phyloP scores from a whole-genome alignment of 768 basidiomycete species.

The Nidularia pulvinata region DNA sequence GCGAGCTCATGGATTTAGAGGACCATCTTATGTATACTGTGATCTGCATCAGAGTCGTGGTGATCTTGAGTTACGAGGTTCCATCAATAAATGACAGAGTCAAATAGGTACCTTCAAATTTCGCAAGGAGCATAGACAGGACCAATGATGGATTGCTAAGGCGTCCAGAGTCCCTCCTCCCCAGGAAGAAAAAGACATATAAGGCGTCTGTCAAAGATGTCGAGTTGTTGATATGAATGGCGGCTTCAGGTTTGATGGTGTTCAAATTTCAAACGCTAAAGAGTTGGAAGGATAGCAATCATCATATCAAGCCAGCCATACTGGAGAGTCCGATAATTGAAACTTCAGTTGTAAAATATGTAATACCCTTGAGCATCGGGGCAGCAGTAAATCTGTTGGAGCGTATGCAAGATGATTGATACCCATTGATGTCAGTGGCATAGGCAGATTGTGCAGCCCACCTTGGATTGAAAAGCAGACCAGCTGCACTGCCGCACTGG shows the following conservation, averaged over 20 bases:
- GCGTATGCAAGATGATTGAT: neutral
- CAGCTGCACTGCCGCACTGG: neutral
- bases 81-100: conserved; percentile 5
- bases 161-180: neutral
- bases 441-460: neutral
- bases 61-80: conserved; percentile 5
- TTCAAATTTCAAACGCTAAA: neutral
- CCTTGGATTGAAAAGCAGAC: neutral
- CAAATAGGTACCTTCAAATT: conserved; percentile 2
- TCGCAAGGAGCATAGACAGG: neutral
- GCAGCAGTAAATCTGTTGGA: neutral
- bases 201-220: neutral
- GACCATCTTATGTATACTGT: conserved; percentile 15
- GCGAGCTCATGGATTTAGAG: neutral
- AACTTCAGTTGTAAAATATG: neutral
- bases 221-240: neutral
- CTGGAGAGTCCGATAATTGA: neutral
- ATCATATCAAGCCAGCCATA: too few species aligned
- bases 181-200: neutral
- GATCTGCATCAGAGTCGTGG: conserved; percentile 7
- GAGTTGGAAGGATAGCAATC: neutral
- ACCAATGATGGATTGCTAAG: conserved; percentile 1
- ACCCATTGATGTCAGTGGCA: neutral
- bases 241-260: neutral
- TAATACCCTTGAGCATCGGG: conserved; percentile 5